Conservation (phyloP, 2,329 filamentous ascomycete species). For the Epichloe hybrida region DNA sequence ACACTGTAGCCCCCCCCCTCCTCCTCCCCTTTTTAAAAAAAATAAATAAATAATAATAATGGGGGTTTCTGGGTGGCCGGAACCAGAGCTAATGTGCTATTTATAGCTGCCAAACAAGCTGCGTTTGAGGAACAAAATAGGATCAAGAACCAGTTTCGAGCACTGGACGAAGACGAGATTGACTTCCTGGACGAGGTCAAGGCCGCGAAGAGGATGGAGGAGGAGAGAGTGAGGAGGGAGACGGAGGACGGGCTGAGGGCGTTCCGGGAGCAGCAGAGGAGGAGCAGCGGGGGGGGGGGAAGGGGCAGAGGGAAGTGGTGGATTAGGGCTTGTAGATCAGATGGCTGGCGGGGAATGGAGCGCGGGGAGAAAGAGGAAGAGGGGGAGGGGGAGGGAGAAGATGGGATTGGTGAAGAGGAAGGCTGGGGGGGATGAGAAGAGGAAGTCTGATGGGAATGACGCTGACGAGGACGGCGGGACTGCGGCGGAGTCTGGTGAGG, state of each 20-base stretch:
- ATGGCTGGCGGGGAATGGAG: background rate
- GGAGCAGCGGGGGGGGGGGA: conserved; percentile 17
- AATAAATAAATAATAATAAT: no score
- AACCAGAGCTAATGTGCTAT: no score
- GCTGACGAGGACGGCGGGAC: no score
- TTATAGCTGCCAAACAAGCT: conserved; percentile 61
- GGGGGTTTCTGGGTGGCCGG: background rate
- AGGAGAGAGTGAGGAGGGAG: conserved; percentile 40
- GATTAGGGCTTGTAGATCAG: conserved; percentile 13
- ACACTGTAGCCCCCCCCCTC: no score
- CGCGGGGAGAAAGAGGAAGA: conserved; percentile 18
- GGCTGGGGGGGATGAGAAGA: conserved; percentile 5
- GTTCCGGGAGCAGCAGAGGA: conserved; percentile 40
- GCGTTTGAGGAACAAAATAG: conserved; percentile 63
- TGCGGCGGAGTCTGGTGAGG: background rate
- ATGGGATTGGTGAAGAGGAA: conserved; percentile 1
- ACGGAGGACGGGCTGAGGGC: conserved; percentile 40
- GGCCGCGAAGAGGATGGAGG: conserved; percentile 35
- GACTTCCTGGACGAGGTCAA: conserved; percentile 55
- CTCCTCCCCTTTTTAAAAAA: no score
- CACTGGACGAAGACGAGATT: conserved; percentile 66
- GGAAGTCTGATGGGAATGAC: background rate
- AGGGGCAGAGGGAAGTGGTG: conserved; percentile 23
- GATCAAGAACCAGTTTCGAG: conserved; percentile 63
- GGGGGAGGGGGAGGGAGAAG: conserved; percentile 8